Percentiles rank a stretch among this genome's conserved stretches.
Evolutionary conservation across 2,329 filamentous ascomycete species (phyloP).

Genomic region (Elsinoe arachidis): DNA sequence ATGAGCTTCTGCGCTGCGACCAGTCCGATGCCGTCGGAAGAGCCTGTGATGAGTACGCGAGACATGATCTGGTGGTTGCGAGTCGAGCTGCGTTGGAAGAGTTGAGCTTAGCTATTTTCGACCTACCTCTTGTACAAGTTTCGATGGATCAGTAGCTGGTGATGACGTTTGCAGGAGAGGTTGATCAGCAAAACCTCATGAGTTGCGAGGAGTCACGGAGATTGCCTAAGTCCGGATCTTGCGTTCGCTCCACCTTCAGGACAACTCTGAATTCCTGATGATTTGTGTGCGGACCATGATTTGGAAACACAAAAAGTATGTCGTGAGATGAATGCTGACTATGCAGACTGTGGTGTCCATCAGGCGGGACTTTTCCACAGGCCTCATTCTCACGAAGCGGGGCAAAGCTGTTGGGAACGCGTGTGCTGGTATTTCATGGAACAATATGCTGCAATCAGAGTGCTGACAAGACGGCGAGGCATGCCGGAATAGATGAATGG

Average conservation of each 20-base stretch:
- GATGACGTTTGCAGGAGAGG: background rate
- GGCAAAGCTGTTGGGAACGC: too few species aligned
- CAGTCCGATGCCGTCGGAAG: slow-evolving; percentile 49
- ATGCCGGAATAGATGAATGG: background rate
- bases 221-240: background rate
- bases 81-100: too few species aligned
- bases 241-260: too few species aligned
- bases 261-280: too few species aligned
- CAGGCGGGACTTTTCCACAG: too few species aligned
- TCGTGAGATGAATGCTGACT: too few species aligned
- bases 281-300: too few species aligned
- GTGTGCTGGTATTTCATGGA: too few species aligned
- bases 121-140: background rate
- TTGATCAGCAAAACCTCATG: background rate
- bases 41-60: slow-evolving; percentile 48
- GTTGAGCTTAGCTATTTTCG: too few species aligned
- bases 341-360: too few species aligned
- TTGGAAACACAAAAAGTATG: too few species aligned
- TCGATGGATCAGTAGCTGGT: background rate
- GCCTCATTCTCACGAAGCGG: too few species aligned
- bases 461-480: background rate
- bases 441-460: background rate
- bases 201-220: background rate
- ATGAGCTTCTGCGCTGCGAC: slow-evolving; percentile 43
- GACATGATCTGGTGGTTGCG: slow-evolving; percentile 23